Conservation (phyloP, 257 asterid genomes). For the Nicotiana otophora region DNA sequence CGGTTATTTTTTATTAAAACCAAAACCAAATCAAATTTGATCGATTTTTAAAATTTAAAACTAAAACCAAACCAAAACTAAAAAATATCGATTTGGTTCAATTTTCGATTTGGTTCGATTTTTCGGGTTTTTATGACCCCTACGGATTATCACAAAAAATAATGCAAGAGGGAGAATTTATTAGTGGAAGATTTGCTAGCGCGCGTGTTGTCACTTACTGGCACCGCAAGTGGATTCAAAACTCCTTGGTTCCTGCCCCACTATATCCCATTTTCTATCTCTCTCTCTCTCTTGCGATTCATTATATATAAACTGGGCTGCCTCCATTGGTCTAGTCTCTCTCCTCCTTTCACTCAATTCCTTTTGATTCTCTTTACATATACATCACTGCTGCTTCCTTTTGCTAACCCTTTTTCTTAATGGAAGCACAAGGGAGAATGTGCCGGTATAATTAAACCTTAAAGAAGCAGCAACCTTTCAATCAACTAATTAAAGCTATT, state of each 20-base stretch:
- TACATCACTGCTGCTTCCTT: background rate
- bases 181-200: background rate
- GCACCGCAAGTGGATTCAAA: background rate
- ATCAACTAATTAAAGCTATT: background rate
- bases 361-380: background rate
- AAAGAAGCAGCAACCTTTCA: conserved; percentile 14
- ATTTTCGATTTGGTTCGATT: too few species aligned
- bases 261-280: background rate
- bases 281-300: background rate
- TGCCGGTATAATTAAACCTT: conserved; percentile 16
- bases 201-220: background rate
- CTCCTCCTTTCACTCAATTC: background rate
- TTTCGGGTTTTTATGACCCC: too few species aligned
- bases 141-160: background rate
- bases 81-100: too few species aligned
- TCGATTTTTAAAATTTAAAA: too few species aligned
- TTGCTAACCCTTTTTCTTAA: background rate
- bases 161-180: background rate
- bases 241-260: background rate
- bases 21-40: too few species aligned
- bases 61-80: too few species aligned
- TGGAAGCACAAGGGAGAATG: background rate
- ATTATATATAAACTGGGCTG: background rate
- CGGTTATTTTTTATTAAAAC: too few species aligned
- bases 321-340: background rate